Conservation (phyloP, 2,329 filamentous ascomycete species). For the Dryadomyces quercivorus region DNA sequence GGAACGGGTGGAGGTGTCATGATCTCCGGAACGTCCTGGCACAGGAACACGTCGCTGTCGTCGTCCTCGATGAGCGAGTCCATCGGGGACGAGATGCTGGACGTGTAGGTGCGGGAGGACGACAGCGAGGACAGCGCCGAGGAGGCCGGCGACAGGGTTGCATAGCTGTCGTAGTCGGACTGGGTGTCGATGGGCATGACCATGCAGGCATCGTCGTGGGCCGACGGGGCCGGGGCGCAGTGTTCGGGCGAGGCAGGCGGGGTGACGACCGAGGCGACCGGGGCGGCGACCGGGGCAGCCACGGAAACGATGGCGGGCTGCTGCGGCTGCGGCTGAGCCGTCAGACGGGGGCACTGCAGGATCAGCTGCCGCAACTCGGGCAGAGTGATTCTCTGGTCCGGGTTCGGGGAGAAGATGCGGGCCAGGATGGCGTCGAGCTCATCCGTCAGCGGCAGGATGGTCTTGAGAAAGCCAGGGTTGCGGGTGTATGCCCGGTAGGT, state of each 20-base stretch:
- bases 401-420: constrained; percentile 78
- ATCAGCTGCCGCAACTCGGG: constrained; percentile 69
- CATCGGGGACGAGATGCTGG: constrained; percentile 4
- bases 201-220: constrained; percentile 18
- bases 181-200: background rate
- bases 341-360: constrained; percentile 64
- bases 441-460: constrained; percentile 80
- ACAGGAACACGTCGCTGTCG: constrained; percentile 26
- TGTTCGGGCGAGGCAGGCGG: background rate
- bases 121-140: background rate
- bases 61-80: constrained; percentile 17
- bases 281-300: constrained; percentile 24
- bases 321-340: constrained; percentile 21
- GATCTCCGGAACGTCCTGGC: constrained; percentile 27
- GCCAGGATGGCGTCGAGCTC: constrained; percentile 82
- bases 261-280: background rate
- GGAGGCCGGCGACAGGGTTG: constrained; percentile 35
- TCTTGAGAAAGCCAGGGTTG: constrained; percentile 77
- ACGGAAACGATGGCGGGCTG: constrained; percentile 13
- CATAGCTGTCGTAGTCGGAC: background rate
- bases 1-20: constrained; percentile 24
- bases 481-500: constrained; percentile 86
- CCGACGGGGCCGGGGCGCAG: background rate
- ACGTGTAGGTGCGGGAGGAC: background rate
- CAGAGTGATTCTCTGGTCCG: constrained; percentile 70